Conservation (phyloP, 306 rosid genomes). For the Geum urbanum region DNA sequence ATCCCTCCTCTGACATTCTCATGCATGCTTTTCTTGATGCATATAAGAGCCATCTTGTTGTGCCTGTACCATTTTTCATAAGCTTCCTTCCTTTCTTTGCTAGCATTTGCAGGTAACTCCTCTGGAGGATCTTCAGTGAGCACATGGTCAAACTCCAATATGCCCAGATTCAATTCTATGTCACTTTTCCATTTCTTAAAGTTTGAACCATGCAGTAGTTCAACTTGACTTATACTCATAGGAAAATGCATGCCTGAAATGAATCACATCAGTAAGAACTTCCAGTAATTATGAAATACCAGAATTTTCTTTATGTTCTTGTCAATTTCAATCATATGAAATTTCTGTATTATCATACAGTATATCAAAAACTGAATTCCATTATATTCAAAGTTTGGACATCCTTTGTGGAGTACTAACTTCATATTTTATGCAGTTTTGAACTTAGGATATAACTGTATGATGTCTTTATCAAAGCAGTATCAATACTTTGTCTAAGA, state of each 20-base stretch:
- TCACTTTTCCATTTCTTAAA: not conserved
- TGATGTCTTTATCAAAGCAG: no score
- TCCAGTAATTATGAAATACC: not conserved
- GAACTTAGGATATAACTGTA: no score
- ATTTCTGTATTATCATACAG: not conserved
- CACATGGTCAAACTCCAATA: not conserved
- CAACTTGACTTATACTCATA: not conserved
- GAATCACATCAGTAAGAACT: not conserved
- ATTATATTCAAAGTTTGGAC: not conserved
- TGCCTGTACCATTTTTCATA: not conserved
- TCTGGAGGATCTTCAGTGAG: not conserved
- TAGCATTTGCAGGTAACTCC: not conserved
- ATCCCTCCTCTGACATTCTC: no score
- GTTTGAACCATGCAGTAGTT: not conserved
- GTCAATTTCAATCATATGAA: not conserved
- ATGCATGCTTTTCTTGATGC: no score
- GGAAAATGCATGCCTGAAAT: not conserved
- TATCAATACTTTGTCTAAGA: no score
- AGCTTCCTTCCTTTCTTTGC: not conserved
- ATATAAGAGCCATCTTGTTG: not conserved
- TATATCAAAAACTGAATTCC: not conserved
- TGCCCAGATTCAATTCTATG: not conserved
- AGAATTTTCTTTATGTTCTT: not conserved
- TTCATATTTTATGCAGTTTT: not conserved
- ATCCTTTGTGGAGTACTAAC: not conserved